These are phyloP conservation scores for Nakazawaea laoshanensis DNA, from an alignment of 805 yeast genomes.

Conservation along the genomic window DNA sequence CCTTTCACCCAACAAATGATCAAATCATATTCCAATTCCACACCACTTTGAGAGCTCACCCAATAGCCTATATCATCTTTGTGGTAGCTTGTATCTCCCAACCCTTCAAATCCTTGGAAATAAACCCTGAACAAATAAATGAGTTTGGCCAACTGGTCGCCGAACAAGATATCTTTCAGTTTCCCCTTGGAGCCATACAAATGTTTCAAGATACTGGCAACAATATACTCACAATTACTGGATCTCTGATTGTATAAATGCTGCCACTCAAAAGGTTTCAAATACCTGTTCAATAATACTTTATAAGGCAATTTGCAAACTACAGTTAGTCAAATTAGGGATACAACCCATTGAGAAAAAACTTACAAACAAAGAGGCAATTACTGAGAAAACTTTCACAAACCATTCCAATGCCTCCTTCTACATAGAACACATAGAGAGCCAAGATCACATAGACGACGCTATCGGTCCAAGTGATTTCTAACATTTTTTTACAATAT, in stretches of 20 bases:
- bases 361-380: constrained; percentile 15
- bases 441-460: constrained; percentile 17
- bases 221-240: constrained; percentile 18
- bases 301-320: constrained; percentile 17
- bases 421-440: constrained; percentile 17
- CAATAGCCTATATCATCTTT: constrained; percentile 21
- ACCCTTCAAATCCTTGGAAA: constrained; percentile 24
- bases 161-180: constrained; percentile 17
- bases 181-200: constrained; percentile 1
- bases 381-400: constrained; percentile 14
- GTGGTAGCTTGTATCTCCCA: constrained; percentile 22
- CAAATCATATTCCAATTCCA: constrained; percentile 25
- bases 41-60: constrained; percentile 24
- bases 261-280: constrained; percentile 23
- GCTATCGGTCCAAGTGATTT: constrained; percentile 18
- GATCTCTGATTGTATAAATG: constrained; percentile 20
- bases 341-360: neutral
- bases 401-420: constrained; percentile 15
- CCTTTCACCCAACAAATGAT: constrained; percentile 38
- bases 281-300: constrained; percentile 17
- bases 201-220: constrained; percentile 14
- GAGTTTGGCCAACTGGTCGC: constrained; percentile 23
- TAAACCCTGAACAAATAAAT: constrained; percentile 21
- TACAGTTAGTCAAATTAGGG: constrained; percentile 7
- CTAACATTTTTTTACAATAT: constrained; percentile 5